Conservation (phyloP, 768 basidiomycete species). For the Collybiopsis luxurians region DNA sequence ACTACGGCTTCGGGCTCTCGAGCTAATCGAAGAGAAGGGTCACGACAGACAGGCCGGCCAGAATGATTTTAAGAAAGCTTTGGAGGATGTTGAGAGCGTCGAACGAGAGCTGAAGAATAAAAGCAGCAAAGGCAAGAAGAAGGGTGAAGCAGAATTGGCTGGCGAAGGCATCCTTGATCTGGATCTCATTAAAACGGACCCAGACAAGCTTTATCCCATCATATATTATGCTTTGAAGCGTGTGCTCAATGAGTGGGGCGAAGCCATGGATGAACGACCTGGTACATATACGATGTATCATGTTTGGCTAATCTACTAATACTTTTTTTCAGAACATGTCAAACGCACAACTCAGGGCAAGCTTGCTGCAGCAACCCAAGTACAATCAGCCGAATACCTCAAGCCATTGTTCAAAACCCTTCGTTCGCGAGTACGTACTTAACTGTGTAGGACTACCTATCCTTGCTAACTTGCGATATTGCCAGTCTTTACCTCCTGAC, state of each 20-base stretch:
- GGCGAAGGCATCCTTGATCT: constrained; percentile 71
- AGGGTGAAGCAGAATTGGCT: constrained; percentile 56
- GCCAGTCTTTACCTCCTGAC: constrained; percentile 74
- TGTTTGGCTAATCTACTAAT: no score
- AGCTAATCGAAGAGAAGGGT: constrained; percentile 91
- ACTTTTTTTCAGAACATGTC: constrained; percentile 52
- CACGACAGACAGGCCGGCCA: constrained; percentile 79
- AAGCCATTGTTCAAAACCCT: constrained; percentile 94
- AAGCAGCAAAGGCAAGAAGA: constrained; percentile 59
- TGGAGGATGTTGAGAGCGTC: constrained; percentile 84
- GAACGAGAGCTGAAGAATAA: constrained; percentile 65
- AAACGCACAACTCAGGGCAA: constrained; percentile 91
- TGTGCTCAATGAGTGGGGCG: constrained; percentile 93
- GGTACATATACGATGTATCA: constrained; percentile 55
- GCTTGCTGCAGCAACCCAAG: constrained; percentile 91
- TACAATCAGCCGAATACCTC: constrained; percentile 93
- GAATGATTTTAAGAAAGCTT: constrained; percentile 91
- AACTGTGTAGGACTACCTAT: background rate
- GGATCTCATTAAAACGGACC: constrained; percentile 80
- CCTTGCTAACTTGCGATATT: background rate
- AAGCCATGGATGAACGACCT: constrained; percentile 91
- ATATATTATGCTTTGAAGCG: constrained; percentile 96
- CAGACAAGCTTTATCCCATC: constrained; percentile 93
- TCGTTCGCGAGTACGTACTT: constrained; percentile 73
- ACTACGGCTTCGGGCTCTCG: constrained; percentile 85